phyloP scores from a whole-genome alignment of 495 filamentous ascomycete species.

The Aspergillus carlsbadensis region DNA sequence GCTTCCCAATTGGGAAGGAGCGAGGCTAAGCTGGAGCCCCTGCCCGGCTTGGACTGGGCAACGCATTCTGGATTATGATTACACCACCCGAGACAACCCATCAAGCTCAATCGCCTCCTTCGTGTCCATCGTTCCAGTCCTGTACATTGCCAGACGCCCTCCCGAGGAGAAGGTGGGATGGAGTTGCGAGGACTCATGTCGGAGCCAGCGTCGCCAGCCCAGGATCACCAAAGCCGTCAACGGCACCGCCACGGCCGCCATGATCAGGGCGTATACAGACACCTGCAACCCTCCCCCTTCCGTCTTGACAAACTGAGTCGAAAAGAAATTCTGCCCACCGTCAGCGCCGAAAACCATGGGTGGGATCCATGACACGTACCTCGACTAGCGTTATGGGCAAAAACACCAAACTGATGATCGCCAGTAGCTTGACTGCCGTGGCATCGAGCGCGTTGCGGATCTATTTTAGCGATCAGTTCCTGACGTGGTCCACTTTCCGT shows the following conservation, averaged over 20 bases:
- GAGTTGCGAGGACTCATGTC: background rate
- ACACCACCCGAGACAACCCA: no score
- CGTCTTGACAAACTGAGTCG: conserved; percentile 30
- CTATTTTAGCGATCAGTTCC: background rate
- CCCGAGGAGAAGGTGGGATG: no score
- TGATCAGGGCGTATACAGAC: conserved; percentile 15
- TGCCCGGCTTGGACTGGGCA: no score
- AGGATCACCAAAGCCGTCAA: conserved; percentile 31
- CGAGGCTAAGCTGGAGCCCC: no score
- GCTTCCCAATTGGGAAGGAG: no score
- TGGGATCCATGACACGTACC: conserved; percentile 16
- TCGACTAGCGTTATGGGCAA: conserved; percentile 35
- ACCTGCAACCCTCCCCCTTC: background rate
- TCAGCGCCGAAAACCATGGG: background rate
- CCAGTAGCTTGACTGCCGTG: conserved; percentile 36
- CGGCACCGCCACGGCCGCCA: conserved; percentile 28
- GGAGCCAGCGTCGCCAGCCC: conserved; percentile 28
- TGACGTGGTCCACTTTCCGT: background rate
- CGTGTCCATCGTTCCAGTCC: no score
- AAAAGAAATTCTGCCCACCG: conserved; percentile 34
- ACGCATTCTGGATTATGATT: no score
- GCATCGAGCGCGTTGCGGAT: conserved; percentile 32
- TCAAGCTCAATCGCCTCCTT: no score
- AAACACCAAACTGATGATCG: conserved; percentile 34
- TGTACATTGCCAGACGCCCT: no score